Base-by-base conservation (phyloP, 2,329 filamentous ascomycete species). In the Hymenoscyphus infarciens region DNA sequence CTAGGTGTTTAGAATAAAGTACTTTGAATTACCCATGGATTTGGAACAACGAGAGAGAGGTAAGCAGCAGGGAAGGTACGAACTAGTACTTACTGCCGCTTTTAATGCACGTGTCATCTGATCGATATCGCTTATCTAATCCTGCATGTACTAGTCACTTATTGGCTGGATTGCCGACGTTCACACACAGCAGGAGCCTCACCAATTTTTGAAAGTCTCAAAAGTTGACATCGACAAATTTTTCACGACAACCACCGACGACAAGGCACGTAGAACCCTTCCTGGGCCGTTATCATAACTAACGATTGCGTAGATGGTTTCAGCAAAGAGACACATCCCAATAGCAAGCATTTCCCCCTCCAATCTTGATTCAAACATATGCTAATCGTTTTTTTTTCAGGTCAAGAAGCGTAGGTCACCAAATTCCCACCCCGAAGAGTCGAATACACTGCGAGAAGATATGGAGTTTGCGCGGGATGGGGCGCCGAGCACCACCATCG, bases 361-460 rank as follows among this genome's bases (percentile, higher is more conserved):
- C n/a, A n/a, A n/a, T n/a, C n/a, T n/a, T n/a, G n/a, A 83, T 96
- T 96, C 91, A 96, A 96, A 87, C 95, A 98, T 83, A 88, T 98
- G 79, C 89, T 93, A 78, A 99, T 99, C 87, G n/a, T n/a, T n/a
- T n/a, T n/a, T n/a, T n/a, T n/a, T n/a, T n/a, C n/a, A n/a, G n/a
- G 91, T 99, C 79, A 99, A 99, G 92, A 99, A 99, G 92, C 92
- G 92, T 96, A 94, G 79, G 92, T 92, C 77, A 73, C 25, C 10
- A 16, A 31, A 4, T 27, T 16, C 11, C 33, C 4, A 13, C 33
- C 3, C n/a, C n/a, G 19, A 25, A 49, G 19, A 49, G 1, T 49
- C 42, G n/a, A 22, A 22, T 22, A 11, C n/a, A 35, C 33, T 10
- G 33, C 33, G 33, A 35, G 33, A 22, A 15, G 19, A 22, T 19